Base-by-base conservation (phyloP, 345 rosid species). In the Tarenaya hassleriana region DNA sequence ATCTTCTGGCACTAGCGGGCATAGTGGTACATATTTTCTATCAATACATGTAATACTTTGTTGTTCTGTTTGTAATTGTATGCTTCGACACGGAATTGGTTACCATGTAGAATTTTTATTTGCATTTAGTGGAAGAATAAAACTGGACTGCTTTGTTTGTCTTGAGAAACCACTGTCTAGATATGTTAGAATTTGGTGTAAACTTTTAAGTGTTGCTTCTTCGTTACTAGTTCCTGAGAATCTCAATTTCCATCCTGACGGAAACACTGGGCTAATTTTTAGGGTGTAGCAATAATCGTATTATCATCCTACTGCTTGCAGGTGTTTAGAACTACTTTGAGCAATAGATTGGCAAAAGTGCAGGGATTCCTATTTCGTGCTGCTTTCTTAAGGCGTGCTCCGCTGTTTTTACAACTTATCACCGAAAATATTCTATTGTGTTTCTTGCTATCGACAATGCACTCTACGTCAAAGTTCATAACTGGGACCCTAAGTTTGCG, bases 361-460 rank as follows among this genome's bases (percentile, higher is more conserved):
- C 97, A 88, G 69, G 99, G 99, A 62, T 92, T 88, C 73, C 72
- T 92, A 41, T 88, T 92, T 57, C 97, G 89, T 35, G 91, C 99
- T 41, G 97, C 97, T 45, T 92, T 92, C 73, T 90, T 92, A 69
- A 75, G 78, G 61, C 97, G 87, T 12, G 77, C 85, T 6, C 99
- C 99, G 19, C 67, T 77, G 54, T 92, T 92, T 73, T 67, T 88
- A 61, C 81, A 75, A 58, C 76, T 88, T 55, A 92, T 92, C 66
- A 73, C 95, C 11, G 99, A 92, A 73, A 88, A 88, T 68, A 80
- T 92, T 69, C 54, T 92, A 33, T 63, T 92, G 67, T 83, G 99
- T 74, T 86, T 92, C 59, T 84, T 92, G 67, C 68, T 78, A 39
- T 92, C 99, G 10, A 78, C 87, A 5, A 71, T 73, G 69, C 89